Evolutionary conservation across 192 early-diverging fungal species (phyloP), one percentile per base, ranked within the genome.

Genomic region (Umbelopsis sp.): DNA sequence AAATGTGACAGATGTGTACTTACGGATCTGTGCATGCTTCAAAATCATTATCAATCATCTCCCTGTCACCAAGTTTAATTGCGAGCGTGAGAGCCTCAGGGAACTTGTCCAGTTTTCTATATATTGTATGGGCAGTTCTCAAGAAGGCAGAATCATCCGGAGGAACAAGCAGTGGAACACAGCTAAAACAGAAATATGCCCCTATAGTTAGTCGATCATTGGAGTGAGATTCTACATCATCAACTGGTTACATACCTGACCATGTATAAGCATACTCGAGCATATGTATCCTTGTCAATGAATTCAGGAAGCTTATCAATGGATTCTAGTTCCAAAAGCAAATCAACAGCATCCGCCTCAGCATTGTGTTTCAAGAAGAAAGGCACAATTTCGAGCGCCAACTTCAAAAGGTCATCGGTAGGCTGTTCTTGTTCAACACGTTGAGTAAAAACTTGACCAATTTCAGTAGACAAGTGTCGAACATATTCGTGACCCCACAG

Each of bases 401-500:
- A 81, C 14, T 80, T 77, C 36, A 93, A 66, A 45, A 98, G 81
- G 50, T 92, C 85, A 8, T 93, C 89, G 4, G 87, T 90, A 1
- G 80, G 26, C 31, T 86, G 74, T 2, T 91, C 92, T 14, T 79
- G 81, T 44, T 94, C 94, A 47, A 81, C 70, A 62, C 88, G 88
- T 31, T 81, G 71, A 52, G 80, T 73, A 80, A 93, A 96, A 80
- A 98, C 96, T 52, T 85, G 85, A 53, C 93, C 94, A 65, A 98
- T 91, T 82, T 98, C 98, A 69, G 89, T 84, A 7, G 95, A 89
- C 31, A 99, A 80, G 71, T 99, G 96, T 66, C 95, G 87, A 71
- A 98, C 98, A 77, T 98, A 99, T 91, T 99, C 98, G 71, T 99
- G 98, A 21, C 98, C 98, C 96, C 97, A 99, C 51, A 91, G 93